phyloP scores from a whole-genome alignment of 768 basidiomycete genomes.

The Suillus discolor region DNA sequence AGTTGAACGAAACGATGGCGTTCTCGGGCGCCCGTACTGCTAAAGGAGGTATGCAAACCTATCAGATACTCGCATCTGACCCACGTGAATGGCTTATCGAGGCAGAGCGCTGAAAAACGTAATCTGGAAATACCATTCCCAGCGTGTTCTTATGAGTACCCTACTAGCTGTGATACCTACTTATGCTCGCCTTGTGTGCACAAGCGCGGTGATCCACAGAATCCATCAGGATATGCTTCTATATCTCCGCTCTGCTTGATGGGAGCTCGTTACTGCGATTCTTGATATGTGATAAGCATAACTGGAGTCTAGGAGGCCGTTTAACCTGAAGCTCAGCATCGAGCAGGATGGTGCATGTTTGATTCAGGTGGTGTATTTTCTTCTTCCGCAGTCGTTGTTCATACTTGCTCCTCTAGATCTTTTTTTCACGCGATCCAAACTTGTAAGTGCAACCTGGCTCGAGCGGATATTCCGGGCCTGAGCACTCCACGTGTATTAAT shows the following conservation, averaged over 20 bases:
- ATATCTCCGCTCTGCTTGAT: neutral
- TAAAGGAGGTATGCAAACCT: neutral
- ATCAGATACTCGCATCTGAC: neutral
- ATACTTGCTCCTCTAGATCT: neutral
- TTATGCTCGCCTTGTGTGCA: neutral
- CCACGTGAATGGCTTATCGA: slow-evolving; percentile 6
- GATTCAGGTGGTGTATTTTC: neutral
- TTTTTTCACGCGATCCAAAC: neutral
- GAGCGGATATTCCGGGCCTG: neutral
- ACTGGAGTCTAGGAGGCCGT: neutral
- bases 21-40: slow-evolving; percentile 4
- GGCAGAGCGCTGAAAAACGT: neutral
- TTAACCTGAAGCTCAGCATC: neutral
- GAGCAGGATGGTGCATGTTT: neutral
- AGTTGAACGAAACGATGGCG: neutral
- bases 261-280: neutral
- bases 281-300: neutral
- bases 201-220: slow-evolving; percentile 2
- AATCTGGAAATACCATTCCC: slow-evolving; percentile 1
- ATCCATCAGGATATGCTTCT: neutral
- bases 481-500: neutral
- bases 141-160: neutral
- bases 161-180: slow-evolving; percentile 1
- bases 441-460: neutral
- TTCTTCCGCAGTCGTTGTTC: neutral